Evolutionary conservation across 352 stramenopile species (phyloP), one percentile per base, ranked within the genome.

Genomic region (Globisporangium polare): DNA sequence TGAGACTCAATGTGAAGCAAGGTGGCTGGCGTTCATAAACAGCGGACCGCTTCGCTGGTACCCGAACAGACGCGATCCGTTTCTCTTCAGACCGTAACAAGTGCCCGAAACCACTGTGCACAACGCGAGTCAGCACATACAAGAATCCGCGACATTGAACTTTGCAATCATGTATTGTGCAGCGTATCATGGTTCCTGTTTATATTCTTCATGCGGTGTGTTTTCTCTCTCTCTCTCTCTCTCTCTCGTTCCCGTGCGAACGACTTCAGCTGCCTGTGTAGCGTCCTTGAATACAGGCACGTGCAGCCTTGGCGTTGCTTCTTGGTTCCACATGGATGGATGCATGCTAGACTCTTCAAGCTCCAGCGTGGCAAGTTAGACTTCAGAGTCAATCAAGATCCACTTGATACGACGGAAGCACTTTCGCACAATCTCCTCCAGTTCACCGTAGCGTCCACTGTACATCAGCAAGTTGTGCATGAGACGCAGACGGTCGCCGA

Each of bases 391-490:
- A 63, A 94, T 94, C 31, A 96, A 75, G 71, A 96, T 96, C 86
- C 89, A 96, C 71, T 94, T 95, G 72, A 96, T 94, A 63, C 89
- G 87, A 60, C 85, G 84, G 74, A 95, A 96, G 77, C 84, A 94
- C 71, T 96, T 96, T 41, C 89, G 87, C 54, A 96, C 86, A 51
- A 96, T 94, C 62, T 95, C 86, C 60, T 95, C 85, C 35, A 96
- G 67, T 43, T 90, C 72, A 29, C 84, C 82, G 65, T 83, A 95
- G 42, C 89, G 84, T 29, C 85, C 83, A 51, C 82, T 92, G 73
- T 93, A 89, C 80, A 94, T 94, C 63, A 96, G 80, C 68, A 95
- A 69, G 73, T 96, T 96, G 68, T 94, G 86, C 79, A 94, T 94
- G 54, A 96, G 70, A 41, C 88, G 80, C 17, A 96, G 73, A 15